Conservation (phyloP, 768 basidiomycete species). For the Russula sp. region DNA sequence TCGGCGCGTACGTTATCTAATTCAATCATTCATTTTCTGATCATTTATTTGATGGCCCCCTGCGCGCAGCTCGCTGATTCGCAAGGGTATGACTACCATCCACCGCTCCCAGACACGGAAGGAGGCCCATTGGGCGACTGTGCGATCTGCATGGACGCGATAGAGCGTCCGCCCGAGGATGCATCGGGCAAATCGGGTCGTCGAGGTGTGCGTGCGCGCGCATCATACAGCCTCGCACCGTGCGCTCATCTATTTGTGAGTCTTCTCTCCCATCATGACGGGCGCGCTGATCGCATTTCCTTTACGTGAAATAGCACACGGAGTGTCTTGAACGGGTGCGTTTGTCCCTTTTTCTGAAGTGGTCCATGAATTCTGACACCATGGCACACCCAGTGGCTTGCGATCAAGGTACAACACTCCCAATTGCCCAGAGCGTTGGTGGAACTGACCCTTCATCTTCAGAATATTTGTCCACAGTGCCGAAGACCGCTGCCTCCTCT, state of each 20-base stretch:
- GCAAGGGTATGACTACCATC: slow-evolving; percentile 81
- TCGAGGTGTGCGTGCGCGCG: slow-evolving; percentile 1
- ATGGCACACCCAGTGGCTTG: slow-evolving; percentile 48
- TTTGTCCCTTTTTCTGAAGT: slow-evolving; percentile 2
- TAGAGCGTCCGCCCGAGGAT: slow-evolving; percentile 31
- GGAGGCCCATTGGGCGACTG: slow-evolving; percentile 79
- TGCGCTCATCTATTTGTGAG: slow-evolving; percentile 85
- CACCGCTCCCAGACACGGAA: slow-evolving; percentile 64
- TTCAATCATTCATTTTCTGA: background rate
- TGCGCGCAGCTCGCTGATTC: slow-evolving; percentile 45
- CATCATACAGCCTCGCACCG: slow-evolving; percentile 73
- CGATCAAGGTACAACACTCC: slow-evolving; percentile 49
- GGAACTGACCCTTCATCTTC: slow-evolving; percentile 1
- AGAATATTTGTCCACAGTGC: slow-evolving; percentile 93
- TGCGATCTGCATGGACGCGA: slow-evolving; percentile 90
- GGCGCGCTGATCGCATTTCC: background rate
- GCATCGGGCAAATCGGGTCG: slow-evolving; percentile 30
- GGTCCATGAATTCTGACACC: background rate
- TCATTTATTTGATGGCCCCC: background rate
- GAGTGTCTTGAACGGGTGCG: slow-evolving; percentile 74
- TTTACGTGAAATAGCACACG: slow-evolving; percentile 53
- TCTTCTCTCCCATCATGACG: slow-evolving; percentile 15
- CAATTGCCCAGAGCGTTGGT: background rate
- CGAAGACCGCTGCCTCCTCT: slow-evolving; percentile 77
- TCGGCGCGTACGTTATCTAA: background rate